Base-by-base conservation (phyloP, 371 early-diverging fungal genomes). In the Apophysomyces trapeziformis region DNA sequence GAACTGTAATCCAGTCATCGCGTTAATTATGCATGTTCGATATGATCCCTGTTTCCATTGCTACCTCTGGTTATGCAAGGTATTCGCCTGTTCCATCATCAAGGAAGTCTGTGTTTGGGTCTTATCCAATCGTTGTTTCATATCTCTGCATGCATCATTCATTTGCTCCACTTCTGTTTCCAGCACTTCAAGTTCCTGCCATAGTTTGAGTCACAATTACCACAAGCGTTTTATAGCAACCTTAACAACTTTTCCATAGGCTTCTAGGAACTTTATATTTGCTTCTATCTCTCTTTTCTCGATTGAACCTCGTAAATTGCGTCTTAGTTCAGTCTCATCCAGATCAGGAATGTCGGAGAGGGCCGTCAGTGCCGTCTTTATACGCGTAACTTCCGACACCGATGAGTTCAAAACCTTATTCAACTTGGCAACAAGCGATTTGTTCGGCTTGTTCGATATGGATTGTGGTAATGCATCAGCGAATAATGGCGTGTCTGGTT, bases 261-360 rank as follows among this genome's bases (percentile, higher is more conserved):
- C 86, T 13, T 70, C 67, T 57, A 92, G 63, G 65, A 93, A 87
- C 66, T 80, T 73, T 67, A 81, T 75, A 65, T 91, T 91, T 57
- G 80, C 80, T 57, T 80, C 79, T 37, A 89, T 85, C 45, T 85
- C 88, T 60, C 86, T 77, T 44, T 82, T 82, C 74, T 93, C 94
- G 63, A 92, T 83, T n/a, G 89, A 85, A 2, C 87, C 89, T 39
- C 88, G 79, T 37, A 93, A 78, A 71, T 86, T 86, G 37, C 87
- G 79, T 61, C 87, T 67, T 45, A 89, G 67, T 18, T 80, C 76
- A 21, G 78, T 65, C 16, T 87, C 82, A 77, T 90, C 88, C 37
- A 82, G 66, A 16, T 76, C 77, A 63, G 89, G 88, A 70, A 92
- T 89, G 58, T 87, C 87, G 0, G 92, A 89, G 26, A 93, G 77